Conservation (phyloP, 345 rosid genomes). For the Salix dunnii region DNA sequence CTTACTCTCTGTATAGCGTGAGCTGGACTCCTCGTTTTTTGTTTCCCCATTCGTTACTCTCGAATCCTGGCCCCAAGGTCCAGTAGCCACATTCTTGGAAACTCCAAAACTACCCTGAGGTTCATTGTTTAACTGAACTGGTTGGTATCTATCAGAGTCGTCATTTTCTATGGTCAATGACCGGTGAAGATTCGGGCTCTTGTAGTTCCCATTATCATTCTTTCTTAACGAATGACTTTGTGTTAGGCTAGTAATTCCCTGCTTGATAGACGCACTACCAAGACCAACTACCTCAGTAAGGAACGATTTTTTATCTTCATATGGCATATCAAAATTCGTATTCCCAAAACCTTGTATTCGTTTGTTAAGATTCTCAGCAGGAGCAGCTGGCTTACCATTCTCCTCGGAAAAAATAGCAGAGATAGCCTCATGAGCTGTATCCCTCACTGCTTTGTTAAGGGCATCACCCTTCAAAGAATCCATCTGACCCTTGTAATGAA, state of each 20-base stretch:
- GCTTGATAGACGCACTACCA: constrained; percentile 93
- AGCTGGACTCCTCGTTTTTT: constrained; percentile 44
- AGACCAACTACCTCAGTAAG: constrained; percentile 90
- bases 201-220: constrained; percentile 77
- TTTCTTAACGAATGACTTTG: constrained; percentile 59
- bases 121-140: constrained; percentile 55
- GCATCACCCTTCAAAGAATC: constrained; percentile 95
- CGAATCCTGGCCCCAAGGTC: constrained; percentile 61
- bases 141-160: constrained; percentile 62
- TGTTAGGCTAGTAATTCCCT: constrained; percentile 73
- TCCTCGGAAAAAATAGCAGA: constrained; percentile 81
- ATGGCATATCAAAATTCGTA: constrained; percentile 65
- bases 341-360: constrained; percentile 96
- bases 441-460: constrained; percentile 87
- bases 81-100: constrained; percentile 42
- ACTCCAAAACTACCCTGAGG: constrained; percentile 39
- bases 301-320: constrained; percentile 84
- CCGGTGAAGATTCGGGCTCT: constrained; percentile 78
- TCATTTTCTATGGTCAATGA: constrained; percentile 76
- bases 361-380: constrained; percentile 55
- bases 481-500: constrained; percentile 80
- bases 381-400: constrained; percentile 58
- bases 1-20: constrained; percentile 51
- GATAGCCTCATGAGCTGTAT: constrained; percentile 78
- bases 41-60: constrained; percentile 35